Conservation (phyloP, 768 basidiomycete genomes). For the Tylopilus subfusipes region DNA sequence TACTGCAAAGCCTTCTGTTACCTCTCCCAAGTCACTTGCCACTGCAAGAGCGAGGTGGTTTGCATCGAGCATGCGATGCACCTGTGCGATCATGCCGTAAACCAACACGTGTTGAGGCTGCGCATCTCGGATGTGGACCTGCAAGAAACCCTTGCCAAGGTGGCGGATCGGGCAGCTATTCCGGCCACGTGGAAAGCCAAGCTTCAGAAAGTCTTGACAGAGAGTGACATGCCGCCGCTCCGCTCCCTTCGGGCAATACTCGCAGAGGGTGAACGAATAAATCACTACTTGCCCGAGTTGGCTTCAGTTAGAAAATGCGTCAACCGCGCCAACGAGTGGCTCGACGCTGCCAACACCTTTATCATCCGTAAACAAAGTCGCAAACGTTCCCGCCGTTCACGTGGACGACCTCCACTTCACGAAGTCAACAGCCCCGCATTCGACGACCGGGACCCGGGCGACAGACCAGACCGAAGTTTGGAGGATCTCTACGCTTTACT, state of each 20-base stretch:
- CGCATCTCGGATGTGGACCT: conserved; percentile 81
- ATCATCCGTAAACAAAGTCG: conserved; percentile 76
- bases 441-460: conserved; percentile 50
- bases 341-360: conserved; percentile 79
- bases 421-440: conserved; percentile 36
- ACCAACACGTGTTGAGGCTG: conserved; percentile 64
- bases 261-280: conserved; percentile 86
- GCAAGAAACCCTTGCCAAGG: conserved; percentile 57
- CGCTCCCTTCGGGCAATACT: conserved; percentile 78
- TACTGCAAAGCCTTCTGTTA: conserved; percentile 95
- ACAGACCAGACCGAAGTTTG: conserved; percentile 68
- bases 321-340: conserved; percentile 77
- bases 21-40: conserved; percentile 85
- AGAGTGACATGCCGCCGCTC: conserved; percentile 68
- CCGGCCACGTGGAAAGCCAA: conserved; percentile 76
- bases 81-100: conserved; percentile 64
- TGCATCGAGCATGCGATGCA: conserved; percentile 83
- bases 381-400: conserved; percentile 67
- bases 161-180: conserved; percentile 67
- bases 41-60: conserved; percentile 71
- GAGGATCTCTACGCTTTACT: conserved; percentile 70
- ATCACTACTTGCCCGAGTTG: conserved; percentile 69
- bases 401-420: conserved; percentile 47
- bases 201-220: conserved; percentile 60
- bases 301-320: conserved; percentile 74